These are phyloP conservation scores for Penicillium hordei DNA, from an alignment of 2,329 filamentous ascomycete species.

Conservation along the genomic window DNA sequence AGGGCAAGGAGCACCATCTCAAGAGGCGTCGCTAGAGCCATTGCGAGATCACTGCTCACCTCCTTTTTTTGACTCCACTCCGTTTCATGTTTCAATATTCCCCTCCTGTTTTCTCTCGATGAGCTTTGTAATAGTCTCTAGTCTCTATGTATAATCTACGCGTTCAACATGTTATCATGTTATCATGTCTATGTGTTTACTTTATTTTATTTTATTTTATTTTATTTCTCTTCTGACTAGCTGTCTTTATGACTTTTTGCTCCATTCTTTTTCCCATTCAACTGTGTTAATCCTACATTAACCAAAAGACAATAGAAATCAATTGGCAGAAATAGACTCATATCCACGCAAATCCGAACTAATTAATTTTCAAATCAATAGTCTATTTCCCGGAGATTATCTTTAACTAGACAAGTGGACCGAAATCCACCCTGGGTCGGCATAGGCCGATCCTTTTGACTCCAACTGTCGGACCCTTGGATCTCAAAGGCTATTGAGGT, in stretches of 20 bases:
- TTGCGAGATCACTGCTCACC: background rate
- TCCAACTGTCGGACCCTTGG: background rate
- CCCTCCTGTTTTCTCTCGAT: background rate
- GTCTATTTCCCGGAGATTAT: background rate
- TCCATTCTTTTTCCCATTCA: background rate
- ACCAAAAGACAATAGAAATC: background rate
- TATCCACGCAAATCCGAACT: background rate
- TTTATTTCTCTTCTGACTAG: background rate
- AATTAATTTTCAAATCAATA: background rate
- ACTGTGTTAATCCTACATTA: background rate
- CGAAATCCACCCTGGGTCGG: background rate
- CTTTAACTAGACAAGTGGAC: background rate
- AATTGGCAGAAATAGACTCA: background rate
- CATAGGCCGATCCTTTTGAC: background rate
- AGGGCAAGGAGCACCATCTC: conserved; percentile 49
- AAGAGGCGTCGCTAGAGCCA: conserved; percentile 35
- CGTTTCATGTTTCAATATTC: conserved; percentile 1
- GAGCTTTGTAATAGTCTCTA: conserved; percentile 1
- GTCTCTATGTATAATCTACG: background rate
- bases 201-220: no score
- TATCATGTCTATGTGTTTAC: no score
- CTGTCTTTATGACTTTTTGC: background rate
- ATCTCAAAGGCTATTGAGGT: background rate
- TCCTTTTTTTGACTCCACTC: background rate
- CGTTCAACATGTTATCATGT: background rate